phyloP scores from a whole-genome alignment of 495 filamentous ascomycete genomes.

The Monascus purpureus region DNA sequence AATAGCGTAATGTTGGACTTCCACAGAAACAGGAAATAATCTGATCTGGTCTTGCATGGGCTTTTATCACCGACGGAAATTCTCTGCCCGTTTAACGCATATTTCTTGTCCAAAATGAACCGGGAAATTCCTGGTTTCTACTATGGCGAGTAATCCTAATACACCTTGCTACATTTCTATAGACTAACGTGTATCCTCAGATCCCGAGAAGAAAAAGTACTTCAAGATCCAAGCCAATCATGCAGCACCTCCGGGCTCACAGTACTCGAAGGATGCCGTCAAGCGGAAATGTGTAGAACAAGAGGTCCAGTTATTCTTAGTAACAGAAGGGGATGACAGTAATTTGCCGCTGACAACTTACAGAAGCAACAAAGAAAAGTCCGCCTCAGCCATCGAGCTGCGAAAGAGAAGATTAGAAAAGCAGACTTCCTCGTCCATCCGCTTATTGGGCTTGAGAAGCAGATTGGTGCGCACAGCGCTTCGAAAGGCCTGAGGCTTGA shows the following conservation, averaged over 20 bases:
- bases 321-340: background rate
- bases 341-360: background rate
- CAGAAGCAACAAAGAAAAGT: slow-evolving; percentile 18
- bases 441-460: slow-evolving; percentile 12
- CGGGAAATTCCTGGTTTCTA: slow-evolving; percentile 34
- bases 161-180: background rate
- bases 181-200: slow-evolving; percentile 10
- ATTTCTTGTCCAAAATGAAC: slow-evolving; percentile 36
- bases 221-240: slow-evolving; percentile 40
- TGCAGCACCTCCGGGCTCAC: slow-evolving; percentile 24
- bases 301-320: slow-evolving; percentile 11
- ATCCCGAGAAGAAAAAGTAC: slow-evolving; percentile 43
- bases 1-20: too few species aligned
- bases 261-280: slow-evolving; percentile 35
- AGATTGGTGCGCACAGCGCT: slow-evolving; percentile 10
- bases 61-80: too few species aligned
- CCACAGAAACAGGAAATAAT: background rate
- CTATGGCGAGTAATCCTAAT: slow-evolving; percentile 17
- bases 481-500: slow-evolving; percentile 11
- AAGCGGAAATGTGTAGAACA: slow-evolving; percentile 23
- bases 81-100: too few species aligned
- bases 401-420: slow-evolving; percentile 22
- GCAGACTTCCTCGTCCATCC: slow-evolving; percentile 15
- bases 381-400: slow-evolving; percentile 12
- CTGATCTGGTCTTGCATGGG: too few species aligned